phyloP scores from a whole-genome alignment of 257 asterid species.

The Solanum peruvianum region DNA sequence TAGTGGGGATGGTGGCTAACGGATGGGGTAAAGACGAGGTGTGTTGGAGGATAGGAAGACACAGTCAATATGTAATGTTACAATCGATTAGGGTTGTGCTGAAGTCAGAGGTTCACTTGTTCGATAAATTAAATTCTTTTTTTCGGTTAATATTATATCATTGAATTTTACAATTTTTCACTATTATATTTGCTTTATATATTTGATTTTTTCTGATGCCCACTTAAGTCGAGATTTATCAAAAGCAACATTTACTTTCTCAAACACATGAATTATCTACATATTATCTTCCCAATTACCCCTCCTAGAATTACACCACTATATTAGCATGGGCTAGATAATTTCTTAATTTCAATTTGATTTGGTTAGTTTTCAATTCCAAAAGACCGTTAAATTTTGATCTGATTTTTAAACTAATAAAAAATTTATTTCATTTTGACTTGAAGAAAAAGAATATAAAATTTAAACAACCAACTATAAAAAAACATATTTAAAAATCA shows the following conservation, averaged over 20 bases:
- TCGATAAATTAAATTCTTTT: background rate
- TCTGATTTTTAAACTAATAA: too few species aligned
- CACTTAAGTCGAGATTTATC: background rate
- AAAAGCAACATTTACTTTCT: background rate
- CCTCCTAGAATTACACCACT: too few species aligned
- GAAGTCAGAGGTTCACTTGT: background rate
- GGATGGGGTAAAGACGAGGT: background rate
- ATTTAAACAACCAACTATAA: too few species aligned
- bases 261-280: background rate
- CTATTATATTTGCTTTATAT: too few species aligned
- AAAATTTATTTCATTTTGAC: background rate
- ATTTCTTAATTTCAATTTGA: background rate
- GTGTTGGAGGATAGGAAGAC: background rate
- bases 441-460: too few species aligned
- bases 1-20: background rate
- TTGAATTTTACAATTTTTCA: too few species aligned
- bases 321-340: background rate
- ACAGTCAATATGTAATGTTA: background rate
- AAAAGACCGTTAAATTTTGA: too few species aligned
- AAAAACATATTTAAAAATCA: background rate
- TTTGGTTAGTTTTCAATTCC: too few species aligned
- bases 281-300: background rate
- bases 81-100: background rate
- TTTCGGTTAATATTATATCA: background rate
- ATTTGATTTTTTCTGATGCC: too few species aligned